phyloP scores from a whole-genome alignment of 2,329 filamentous ascomycete genomes.

The Colletotrichum kahawae region DNA sequence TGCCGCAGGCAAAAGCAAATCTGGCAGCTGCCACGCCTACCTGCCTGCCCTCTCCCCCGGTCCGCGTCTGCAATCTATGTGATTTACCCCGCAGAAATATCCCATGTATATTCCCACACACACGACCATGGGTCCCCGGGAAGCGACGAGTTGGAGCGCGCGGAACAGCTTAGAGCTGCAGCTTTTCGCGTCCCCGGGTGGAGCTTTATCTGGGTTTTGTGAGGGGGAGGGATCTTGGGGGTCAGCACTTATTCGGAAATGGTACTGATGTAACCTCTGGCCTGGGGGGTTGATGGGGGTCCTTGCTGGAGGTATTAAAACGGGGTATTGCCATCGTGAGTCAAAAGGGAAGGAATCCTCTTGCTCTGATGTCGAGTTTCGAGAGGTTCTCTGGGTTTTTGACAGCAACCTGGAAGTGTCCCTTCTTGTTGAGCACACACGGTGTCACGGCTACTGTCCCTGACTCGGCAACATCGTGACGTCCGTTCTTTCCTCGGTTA shows the following conservation, averaged over 20 bases:
- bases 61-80: neutral
- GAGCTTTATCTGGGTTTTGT: neutral
- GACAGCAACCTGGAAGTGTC: neutral
- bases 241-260: neutral
- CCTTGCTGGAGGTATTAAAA: neutral
- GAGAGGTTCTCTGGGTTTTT: neutral
- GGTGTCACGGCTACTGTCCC: rapidly evolving
- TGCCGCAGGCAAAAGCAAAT: neutral
- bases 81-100: constrained; percentile 9
- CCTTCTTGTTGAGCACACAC: neutral
- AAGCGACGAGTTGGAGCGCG: neutral
- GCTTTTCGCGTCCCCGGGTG: neutral
- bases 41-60: neutral
- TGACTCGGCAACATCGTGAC: neutral
- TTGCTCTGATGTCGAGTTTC: rapidly evolving
- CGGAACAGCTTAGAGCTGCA: neutral
- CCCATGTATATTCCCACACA: neutral
- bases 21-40: neutral
- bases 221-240: neutral
- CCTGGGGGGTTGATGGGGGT: neutral
- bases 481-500: neutral
- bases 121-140: neutral
- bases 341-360: neutral
- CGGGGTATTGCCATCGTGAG: neutral
- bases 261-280: neutral